Conservation (phyloP, 176 grass and related monocot species). For the Eleusine indica region DNA sequence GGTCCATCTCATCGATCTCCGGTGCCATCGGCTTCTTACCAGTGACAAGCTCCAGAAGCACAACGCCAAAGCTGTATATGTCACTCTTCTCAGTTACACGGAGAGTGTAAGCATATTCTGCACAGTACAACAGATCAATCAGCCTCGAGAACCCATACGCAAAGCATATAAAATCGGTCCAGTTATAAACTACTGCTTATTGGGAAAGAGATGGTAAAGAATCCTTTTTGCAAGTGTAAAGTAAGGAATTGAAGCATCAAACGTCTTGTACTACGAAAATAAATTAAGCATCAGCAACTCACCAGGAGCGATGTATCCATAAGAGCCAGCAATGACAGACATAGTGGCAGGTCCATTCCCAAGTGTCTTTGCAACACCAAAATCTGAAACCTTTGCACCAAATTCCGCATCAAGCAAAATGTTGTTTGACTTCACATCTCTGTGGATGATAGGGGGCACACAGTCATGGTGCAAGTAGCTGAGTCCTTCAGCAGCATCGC, state of each 20-base stretch:
- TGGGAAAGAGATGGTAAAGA: background rate
- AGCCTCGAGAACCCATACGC: background rate
- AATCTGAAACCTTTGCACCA: slow-evolving; percentile 74
- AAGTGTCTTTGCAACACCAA: slow-evolving; percentile 71
- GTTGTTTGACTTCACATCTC: slow-evolving; percentile 96
- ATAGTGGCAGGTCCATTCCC: slow-evolving; percentile 55
- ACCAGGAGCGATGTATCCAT: slow-evolving; percentile 96
- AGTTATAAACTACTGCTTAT: background rate
- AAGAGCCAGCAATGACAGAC: slow-evolving; percentile 76
- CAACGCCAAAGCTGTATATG: slow-evolving; percentile 84
- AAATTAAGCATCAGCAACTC: slow-evolving; percentile 26
- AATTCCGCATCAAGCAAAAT: slow-evolving; percentile 77
- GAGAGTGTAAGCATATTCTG: slow-evolving; percentile 92
- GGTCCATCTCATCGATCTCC: slow-evolving; percentile 61
- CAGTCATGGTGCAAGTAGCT: slow-evolving; percentile 91
- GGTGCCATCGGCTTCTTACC: slow-evolving; percentile 56
- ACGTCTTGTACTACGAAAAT: background rate
- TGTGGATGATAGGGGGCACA: slow-evolving; percentile 66
- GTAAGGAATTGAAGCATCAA: background rate
- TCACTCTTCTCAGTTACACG: slow-evolving; percentile 87
- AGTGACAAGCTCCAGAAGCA: slow-evolving; percentile 80
- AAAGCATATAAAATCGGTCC: background rate
- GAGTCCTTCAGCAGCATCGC: slow-evolving; percentile 76
- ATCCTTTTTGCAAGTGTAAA: background rate
- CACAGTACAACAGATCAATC: slow-evolving; percentile 30